A percentile compares a stretch with the other conserved stretches of the same genome.
phyloP scores from a whole-genome alignment of 2,329 filamentous ascomycete species.

The Juglanconis oblonga region DNA sequence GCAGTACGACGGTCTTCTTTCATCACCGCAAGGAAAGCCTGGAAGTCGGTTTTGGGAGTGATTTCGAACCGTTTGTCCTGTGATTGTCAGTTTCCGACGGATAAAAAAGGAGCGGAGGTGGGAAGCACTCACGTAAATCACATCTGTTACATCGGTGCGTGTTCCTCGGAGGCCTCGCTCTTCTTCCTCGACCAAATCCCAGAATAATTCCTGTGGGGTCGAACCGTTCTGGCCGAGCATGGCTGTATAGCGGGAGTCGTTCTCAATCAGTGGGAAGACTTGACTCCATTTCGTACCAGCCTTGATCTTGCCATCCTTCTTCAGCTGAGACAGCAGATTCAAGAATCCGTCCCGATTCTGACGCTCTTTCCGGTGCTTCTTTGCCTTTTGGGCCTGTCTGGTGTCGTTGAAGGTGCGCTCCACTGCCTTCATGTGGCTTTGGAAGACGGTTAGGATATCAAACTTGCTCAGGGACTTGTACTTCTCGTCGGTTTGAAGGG shows the following conservation, averaged over 20 bases:
- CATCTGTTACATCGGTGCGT: slow-evolving; percentile 81
- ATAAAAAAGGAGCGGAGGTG: slow-evolving; percentile 10
- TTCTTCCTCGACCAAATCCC: slow-evolving; percentile 92
- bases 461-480: slow-evolving; percentile 82
- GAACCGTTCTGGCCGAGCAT: slow-evolving; percentile 85
- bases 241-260: slow-evolving; percentile 77
- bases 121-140: slow-evolving; percentile 68
- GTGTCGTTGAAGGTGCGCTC: slow-evolving; percentile 90
- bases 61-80: slow-evolving; percentile 92
- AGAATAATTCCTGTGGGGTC: slow-evolving; percentile 86
- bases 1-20: slow-evolving; percentile 83
- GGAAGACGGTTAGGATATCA: slow-evolving; percentile 89
- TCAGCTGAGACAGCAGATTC: slow-evolving; percentile 71
- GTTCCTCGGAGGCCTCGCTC: slow-evolving; percentile 80
- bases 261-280: slow-evolving; percentile 69
- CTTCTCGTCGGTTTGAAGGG: slow-evolving; percentile 77
- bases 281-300: slow-evolving; percentile 88
- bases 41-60: slow-evolving; percentile 78
- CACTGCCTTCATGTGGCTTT: slow-evolving; percentile 89
- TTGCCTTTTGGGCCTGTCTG: slow-evolving; percentile 81
- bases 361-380: slow-evolving; percentile 77
- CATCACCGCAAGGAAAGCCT: slow-evolving; percentile 82
- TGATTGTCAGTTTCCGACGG: slow-evolving; percentile 33
- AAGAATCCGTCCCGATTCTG: slow-evolving; percentile 81
- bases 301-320: slow-evolving; percentile 75